Conservation (phyloP, 805 yeast species). For the Blastobotrys peoriensis region DNA sequence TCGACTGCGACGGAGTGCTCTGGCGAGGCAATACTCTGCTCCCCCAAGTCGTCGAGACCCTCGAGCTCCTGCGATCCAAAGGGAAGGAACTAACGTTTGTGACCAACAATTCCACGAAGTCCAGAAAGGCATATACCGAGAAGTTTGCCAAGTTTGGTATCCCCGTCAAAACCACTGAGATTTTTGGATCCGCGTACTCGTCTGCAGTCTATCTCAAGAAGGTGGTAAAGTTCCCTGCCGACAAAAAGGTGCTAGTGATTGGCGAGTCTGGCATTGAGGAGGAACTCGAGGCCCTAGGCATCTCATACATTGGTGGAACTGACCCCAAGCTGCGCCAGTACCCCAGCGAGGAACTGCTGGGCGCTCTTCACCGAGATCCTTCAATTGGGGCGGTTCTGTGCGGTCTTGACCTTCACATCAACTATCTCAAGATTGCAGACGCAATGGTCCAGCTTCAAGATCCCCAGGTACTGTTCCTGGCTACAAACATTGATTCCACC, state of each 20-base stretch:
- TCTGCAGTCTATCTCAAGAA: conserved; percentile 79
- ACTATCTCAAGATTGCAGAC: conserved; percentile 73
- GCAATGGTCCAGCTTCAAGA: conserved; percentile 75
- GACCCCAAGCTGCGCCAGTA: conserved; percentile 51
- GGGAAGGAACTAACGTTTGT: conserved; percentile 79
- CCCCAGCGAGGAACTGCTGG: conserved; percentile 46
- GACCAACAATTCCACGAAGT: conserved; percentile 92
- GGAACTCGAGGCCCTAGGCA: conserved; percentile 72
- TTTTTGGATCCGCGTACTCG: conserved; percentile 90
- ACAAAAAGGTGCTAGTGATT: conserved; percentile 77
- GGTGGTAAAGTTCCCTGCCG: conserved; percentile 66
- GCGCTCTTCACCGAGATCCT: conserved; percentile 48
- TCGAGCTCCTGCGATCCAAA: conserved; percentile 46
- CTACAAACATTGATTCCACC: conserved; percentile 93
- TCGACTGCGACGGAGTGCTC: conserved; percentile 96
- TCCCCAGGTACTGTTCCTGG: conserved; percentile 65
- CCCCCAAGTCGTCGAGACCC: conserved; percentile 73
- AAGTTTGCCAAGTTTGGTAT: conserved; percentile 65
- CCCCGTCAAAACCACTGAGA: conserved; percentile 48
- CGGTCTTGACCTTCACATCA: conserved; percentile 72
- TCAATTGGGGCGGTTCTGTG: conserved; percentile 83
- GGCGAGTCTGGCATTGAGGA: conserved; percentile 85
- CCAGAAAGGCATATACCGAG: conserved; percentile 65
- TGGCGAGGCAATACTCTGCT: conserved; percentile 85
- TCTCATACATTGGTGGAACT: conserved; percentile 73